phyloP scores from a whole-genome alignment of 192 early-diverging fungal genomes.

The Rhizoclosmatium sp. region DNA sequence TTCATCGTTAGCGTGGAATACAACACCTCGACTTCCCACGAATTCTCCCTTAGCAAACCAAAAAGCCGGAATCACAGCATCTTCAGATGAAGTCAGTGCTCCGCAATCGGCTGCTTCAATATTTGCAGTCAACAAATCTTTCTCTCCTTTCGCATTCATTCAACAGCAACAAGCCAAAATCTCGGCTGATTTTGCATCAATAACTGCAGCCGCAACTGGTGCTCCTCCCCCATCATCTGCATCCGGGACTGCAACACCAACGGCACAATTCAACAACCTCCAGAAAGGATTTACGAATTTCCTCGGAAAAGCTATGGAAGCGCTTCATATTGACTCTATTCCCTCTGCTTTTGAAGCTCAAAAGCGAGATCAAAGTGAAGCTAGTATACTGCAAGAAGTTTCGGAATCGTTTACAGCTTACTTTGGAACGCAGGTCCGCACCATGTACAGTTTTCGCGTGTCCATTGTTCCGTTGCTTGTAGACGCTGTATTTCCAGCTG shows the following conservation, averaged over 20 bases:
- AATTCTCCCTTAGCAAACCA: background rate
- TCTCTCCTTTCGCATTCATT: constrained; percentile 36
- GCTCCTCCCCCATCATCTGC: background rate
- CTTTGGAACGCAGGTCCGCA: constrained; percentile 77
- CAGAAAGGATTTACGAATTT: constrained; percentile 27
- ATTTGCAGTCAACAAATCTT: background rate
- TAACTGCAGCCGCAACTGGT: background rate
- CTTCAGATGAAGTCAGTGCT: background rate
- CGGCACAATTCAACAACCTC: constrained; percentile 38
- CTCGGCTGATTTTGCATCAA: constrained; percentile 6
- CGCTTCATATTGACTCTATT: constrained; percentile 7
- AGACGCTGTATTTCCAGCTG: constrained; percentile 53
- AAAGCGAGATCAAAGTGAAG: background rate
- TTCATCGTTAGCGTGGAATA: background rate
- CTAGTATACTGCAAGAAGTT: constrained; percentile 46
- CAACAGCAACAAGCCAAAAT: constrained; percentile 39
- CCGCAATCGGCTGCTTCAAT: background rate
- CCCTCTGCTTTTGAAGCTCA: background rate
- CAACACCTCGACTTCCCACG: constrained; percentile 8
- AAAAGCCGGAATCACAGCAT: background rate
- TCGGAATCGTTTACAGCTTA: constrained; percentile 78
- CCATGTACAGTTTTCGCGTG: constrained; percentile 75
- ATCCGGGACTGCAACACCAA: constrained; percentile 7
- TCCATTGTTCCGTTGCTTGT: constrained; percentile 42
- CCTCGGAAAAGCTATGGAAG: constrained; percentile 64